Evolutionary conservation across 2,329 filamentous ascomycete species (phyloP), one percentile per base, ranked within the genome.

Genomic region (Amylocarpus encephaloides): DNA sequence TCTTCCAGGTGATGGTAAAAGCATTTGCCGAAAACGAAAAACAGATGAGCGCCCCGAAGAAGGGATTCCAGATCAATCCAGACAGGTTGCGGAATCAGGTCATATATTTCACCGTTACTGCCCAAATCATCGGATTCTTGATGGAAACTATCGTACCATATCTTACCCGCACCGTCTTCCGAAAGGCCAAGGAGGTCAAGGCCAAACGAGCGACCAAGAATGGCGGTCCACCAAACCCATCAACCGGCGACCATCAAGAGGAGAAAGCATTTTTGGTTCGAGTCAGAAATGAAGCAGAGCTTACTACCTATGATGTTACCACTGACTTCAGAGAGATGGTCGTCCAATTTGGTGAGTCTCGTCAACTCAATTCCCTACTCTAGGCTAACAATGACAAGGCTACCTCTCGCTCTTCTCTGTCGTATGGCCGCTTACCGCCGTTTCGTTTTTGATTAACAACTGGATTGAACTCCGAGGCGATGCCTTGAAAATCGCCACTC

Each of bases 401-500:
- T 97, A 96, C 66, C 76, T 98, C 0, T 85, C 87, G 0, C 77
- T 97, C 9, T 97, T 97, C 68, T 93, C 88, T 0, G 87, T 93
- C 2, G 83, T 95, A 48, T 98, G 93, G 93, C 93, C 93, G 0
- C 73, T 97, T n/a, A 91, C 92, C 0, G 85, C 86, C 1, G 77
- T 89, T 50, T 92, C 86, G 1, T 97, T 97, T 72, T 72, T 97
- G 11, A 73, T 93, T 68, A 97, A 97, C 71, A 94, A 97, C 71
- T 97, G 92, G 90, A 73, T 98, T 50, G 93, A 97, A 66, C 79
- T 97, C 35, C 86, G 93, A 38, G 88, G 88, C 0, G 93, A 98
- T 65, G 91, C 92, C 2, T 79, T 95, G 71, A 98, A 98, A 68
- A 95, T 97, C 61, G 90, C 90, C 49, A 77, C 89, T 43, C 86